Evolutionary conservation across 2,329 filamentous ascomycete species (phyloP).

Genomic region (Claviceps monticola): DNA sequence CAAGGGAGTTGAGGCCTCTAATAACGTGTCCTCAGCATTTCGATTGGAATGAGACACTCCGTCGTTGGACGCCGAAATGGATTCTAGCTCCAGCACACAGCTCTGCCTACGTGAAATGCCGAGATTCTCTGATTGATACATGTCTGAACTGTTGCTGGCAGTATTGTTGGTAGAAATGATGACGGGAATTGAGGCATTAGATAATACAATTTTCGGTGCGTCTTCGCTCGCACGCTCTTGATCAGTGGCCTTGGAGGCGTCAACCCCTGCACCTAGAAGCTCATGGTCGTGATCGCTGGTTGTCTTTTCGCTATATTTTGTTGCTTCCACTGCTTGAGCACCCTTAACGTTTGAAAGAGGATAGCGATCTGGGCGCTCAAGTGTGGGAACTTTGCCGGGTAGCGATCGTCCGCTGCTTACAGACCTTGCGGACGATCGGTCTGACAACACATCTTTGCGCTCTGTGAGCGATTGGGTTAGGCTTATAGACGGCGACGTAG

Average conservation of each 20-base stretch:
- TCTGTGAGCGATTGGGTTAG: slow-evolving; percentile 9
- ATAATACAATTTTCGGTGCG: neutral
- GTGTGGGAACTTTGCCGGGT: neutral
- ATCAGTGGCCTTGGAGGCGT: neutral
- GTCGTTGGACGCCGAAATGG: neutral
- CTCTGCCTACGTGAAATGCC: neutral
- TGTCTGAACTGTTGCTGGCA: neutral
- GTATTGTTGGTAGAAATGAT: neutral
- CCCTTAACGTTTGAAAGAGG: neutral
- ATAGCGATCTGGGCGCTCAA: neutral
- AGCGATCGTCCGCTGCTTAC: neutral
- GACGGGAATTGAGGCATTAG: neutral
- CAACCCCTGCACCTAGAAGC: neutral
- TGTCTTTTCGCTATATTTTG: neutral
- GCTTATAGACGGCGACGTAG: slow-evolving; percentile 35
- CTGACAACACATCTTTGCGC: neutral
- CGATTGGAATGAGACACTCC: neutral
- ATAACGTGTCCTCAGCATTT: neutral
- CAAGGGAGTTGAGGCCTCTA: neutral
- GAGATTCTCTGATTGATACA: neutral
- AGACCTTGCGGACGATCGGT: neutral
- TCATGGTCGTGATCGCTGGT: neutral
- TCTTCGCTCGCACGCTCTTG: neutral
- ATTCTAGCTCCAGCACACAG: neutral
- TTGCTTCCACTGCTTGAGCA: neutral